These are phyloP conservation scores for Exophiala xenobiotica DNA, from an alignment of 2,329 filamentous ascomycete genomes.

Conservation along the genomic window DNA sequence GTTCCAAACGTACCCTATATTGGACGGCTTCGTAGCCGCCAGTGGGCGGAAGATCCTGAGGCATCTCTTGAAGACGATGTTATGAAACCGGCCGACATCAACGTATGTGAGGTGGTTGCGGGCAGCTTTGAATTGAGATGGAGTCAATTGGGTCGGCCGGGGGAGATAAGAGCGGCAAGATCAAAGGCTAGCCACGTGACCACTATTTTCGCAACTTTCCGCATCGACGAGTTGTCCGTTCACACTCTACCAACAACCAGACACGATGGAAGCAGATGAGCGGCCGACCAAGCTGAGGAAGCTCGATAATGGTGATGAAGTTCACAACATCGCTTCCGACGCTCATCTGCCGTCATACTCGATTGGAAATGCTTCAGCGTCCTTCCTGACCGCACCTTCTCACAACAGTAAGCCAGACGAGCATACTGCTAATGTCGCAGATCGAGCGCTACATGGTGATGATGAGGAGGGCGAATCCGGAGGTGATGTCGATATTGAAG, in stretches of 20 bases:
- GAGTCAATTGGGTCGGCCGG: slow-evolving; percentile 12
- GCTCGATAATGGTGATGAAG: slow-evolving; percentile 36
- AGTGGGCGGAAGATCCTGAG: slow-evolving; percentile 93
- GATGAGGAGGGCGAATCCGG: slow-evolving; percentile 20
- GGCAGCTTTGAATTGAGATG: slow-evolving; percentile 8
- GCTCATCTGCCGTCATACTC: background rate
- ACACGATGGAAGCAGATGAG: slow-evolving; percentile 56
- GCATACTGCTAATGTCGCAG: slow-evolving; percentile 24
- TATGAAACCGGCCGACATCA: background rate
- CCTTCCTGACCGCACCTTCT: slow-evolving; percentile 21
- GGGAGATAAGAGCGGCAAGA: background rate
- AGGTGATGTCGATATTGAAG: background rate
- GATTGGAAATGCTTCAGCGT: slow-evolving; percentile 1
- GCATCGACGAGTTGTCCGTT: no score
- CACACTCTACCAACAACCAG: no score
- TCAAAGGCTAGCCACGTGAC: background rate
- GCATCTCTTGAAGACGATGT: slow-evolving; percentile 60
- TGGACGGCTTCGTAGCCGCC: slow-evolving; percentile 96
- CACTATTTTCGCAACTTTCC: background rate
- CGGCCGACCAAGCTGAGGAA: slow-evolving; percentile 58
- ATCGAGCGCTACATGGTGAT: slow-evolving; percentile 31
- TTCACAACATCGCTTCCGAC: slow-evolving; percentile 11
- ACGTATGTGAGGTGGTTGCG: background rate
- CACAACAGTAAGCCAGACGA: slow-evolving; percentile 19
- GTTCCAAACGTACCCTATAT: slow-evolving; percentile 79